phyloP scores from a whole-genome alignment of 2,329 filamentous ascomycete species.

The Acarospora socialis region DNA sequence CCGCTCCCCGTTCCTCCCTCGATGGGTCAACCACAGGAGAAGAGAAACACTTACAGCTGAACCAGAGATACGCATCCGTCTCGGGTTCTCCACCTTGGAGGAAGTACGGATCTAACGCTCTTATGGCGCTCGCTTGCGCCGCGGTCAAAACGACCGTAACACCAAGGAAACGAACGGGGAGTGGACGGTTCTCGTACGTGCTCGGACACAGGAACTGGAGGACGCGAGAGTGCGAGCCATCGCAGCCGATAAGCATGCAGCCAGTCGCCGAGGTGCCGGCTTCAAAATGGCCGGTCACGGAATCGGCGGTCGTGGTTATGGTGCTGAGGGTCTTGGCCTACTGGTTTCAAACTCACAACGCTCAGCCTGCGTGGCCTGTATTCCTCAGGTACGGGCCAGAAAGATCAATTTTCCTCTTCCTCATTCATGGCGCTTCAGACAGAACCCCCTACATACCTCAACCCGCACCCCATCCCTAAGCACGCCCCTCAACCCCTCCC shows the following conservation, averaged over 20 bases:
- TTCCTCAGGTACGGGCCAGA: constrained; percentile 20
- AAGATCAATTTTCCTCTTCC: constrained; percentile 25
- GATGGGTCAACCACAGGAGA: not conserved
- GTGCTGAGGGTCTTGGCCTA: constrained; percentile 26
- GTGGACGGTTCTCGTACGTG: constrained; percentile 20
- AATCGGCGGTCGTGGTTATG: constrained; percentile 22
- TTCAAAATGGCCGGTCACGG: constrained; percentile 32
- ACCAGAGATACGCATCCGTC: constrained; percentile 38
- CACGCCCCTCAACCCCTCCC: constrained; percentile 33
- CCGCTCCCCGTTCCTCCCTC: no score
- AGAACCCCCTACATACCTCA: constrained; percentile 22
- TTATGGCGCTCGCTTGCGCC: constrained; percentile 29
- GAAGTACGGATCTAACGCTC: constrained; percentile 38
- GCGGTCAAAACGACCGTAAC: constrained; percentile 29
- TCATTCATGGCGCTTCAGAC: constrained; percentile 18
- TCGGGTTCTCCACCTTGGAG: constrained; percentile 40
- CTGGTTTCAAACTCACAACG: constrained; percentile 12
- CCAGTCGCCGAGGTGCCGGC: constrained; percentile 32
- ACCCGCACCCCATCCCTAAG: constrained; percentile 34
- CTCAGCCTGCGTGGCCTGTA: not conserved
- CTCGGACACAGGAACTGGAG: constrained; percentile 22
- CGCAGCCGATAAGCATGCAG: constrained; percentile 35
- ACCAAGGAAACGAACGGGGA: constrained; percentile 38
- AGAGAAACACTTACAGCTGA: constrained; percentile 29
- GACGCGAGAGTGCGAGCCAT: constrained; percentile 34